Conservation (phyloP, 169 alveolate genomes). For the Eimeria sp. region DNA sequence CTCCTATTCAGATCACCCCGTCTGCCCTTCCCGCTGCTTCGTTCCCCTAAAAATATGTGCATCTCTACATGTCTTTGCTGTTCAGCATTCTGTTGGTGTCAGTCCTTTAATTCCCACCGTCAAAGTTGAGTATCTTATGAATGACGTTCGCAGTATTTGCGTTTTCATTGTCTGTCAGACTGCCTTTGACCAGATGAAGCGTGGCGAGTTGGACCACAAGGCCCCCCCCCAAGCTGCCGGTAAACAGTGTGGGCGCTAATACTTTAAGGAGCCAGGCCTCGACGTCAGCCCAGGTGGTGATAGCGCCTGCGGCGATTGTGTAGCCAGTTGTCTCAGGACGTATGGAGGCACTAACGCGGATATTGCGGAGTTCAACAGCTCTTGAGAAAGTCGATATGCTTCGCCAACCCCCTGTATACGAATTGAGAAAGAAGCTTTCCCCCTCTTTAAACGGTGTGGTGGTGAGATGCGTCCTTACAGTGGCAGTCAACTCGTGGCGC, state of each 20-base stretch:
- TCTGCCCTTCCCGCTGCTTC: background rate
- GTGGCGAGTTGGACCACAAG: conserved; percentile 47
- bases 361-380: conserved; percentile 23
- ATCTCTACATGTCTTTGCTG: background rate
- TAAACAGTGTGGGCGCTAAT: conserved; percentile 62
- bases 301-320: conserved; percentile 72
- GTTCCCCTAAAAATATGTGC: no score
- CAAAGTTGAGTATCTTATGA: background rate
- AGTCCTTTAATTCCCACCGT: background rate
- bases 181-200: conserved; percentile 61
- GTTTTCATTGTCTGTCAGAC: conserved; percentile 26
- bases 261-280: conserved; percentile 77
- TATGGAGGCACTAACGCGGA: background rate
- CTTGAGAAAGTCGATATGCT: conserved; percentile 29
- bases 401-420: conserved; percentile 54
- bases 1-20: background rate
- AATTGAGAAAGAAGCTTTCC: background rate
- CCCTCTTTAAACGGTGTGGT: conserved; percentile 73
- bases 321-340: conserved; percentile 21
- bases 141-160: conserved; percentile 5
- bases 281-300: conserved; percentile 67
- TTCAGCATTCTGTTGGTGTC: background rate
- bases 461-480: conserved; percentile 52
- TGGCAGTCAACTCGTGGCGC: conserved; percentile 42
- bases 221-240: conserved; percentile 64